These are phyloP conservation scores for Juncus inflexus DNA, from an alignment of 176 grass and related monocot genomes.

Conservation along the genomic window DNA sequence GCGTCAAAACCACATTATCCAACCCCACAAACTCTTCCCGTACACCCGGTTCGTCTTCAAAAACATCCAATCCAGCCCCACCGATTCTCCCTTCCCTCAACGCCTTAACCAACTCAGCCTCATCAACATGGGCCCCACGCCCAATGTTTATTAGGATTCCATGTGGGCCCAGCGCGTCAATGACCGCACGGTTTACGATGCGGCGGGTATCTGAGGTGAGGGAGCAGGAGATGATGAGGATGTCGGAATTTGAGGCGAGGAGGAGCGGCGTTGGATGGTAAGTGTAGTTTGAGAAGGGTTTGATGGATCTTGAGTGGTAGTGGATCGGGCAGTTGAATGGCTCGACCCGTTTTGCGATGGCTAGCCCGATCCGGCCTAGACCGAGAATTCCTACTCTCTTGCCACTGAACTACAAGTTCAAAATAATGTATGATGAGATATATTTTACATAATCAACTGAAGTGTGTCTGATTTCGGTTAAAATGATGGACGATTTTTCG, in stretches of 20 bases:
- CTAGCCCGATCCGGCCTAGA: slow-evolving; percentile 72
- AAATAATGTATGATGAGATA: background rate
- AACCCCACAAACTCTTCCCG: slow-evolving; percentile 50
- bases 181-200: slow-evolving; percentile 80
- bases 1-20: slow-evolving; percentile 78
- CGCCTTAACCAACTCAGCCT: slow-evolving; percentile 58
- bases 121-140: slow-evolving; percentile 74
- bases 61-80: slow-evolving; percentile 78
- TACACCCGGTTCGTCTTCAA: slow-evolving; percentile 69
- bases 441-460: too few species aligned
- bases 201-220: slow-evolving; percentile 61
- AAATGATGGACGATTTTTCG: too few species aligned
- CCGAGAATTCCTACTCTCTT: slow-evolving; percentile 89
- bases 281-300: slow-evolving; percentile 49
- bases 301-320: slow-evolving; percentile 65
- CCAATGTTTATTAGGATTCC: slow-evolving; percentile 85
- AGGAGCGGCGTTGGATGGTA: slow-evolving; percentile 45
- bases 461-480: too few species aligned
- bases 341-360: slow-evolving; percentile 57
- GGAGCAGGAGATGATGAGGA: slow-evolving; percentile 68
- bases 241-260: slow-evolving; percentile 57
- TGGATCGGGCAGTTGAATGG: slow-evolving; percentile 65
- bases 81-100: slow-evolving; percentile 60
- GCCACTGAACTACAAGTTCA: slow-evolving; percentile 70
- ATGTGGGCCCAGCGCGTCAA: slow-evolving; percentile 56